These are phyloP conservation scores for Heliamphora pulchella DNA, from an alignment of 179 eudicot species.

Conservation along the genomic window DNA sequence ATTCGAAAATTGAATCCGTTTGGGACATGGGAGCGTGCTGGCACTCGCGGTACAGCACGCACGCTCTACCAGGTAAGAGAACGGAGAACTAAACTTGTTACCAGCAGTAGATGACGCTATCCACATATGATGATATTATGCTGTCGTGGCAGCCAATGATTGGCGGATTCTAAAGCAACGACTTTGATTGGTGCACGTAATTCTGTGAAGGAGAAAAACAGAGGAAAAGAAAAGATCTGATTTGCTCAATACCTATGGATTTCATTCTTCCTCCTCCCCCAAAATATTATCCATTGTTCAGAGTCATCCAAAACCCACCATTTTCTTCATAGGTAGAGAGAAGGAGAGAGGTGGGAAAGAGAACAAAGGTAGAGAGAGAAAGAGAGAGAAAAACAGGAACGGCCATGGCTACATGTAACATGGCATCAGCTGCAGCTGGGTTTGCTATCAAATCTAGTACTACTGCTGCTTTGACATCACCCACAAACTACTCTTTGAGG, in stretches of 20 bases:
- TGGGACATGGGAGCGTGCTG: too few species aligned
- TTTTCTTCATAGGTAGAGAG: background rate
- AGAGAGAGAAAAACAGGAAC: background rate
- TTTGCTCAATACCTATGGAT: background rate
- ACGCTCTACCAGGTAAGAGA: too few species aligned
- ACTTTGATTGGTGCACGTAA: conserved; percentile 7
- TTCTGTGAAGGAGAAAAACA: background rate
- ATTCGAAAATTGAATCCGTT: too few species aligned
- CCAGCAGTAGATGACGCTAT: conserved; percentile 7
- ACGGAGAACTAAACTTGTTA: background rate
- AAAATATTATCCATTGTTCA: background rate
- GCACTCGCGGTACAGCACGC: too few species aligned
- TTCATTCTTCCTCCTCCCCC: background rate
- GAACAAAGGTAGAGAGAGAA: background rate
- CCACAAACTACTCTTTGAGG: background rate
- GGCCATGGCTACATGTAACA: conserved; percentile 34
- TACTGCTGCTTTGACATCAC: conserved; percentile 4
- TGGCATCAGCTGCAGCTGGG: conserved; percentile 39
- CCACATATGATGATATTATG: background rate
- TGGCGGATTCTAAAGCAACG: background rate
- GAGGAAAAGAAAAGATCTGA: background rate
- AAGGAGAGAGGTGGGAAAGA: background rate
- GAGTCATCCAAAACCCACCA: background rate
- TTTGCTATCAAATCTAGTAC: conserved; percentile 25
- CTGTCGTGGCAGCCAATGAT: background rate